Conservation (phyloP, 805 yeast genomes). For the Wickerhamiella azyma region DNA sequence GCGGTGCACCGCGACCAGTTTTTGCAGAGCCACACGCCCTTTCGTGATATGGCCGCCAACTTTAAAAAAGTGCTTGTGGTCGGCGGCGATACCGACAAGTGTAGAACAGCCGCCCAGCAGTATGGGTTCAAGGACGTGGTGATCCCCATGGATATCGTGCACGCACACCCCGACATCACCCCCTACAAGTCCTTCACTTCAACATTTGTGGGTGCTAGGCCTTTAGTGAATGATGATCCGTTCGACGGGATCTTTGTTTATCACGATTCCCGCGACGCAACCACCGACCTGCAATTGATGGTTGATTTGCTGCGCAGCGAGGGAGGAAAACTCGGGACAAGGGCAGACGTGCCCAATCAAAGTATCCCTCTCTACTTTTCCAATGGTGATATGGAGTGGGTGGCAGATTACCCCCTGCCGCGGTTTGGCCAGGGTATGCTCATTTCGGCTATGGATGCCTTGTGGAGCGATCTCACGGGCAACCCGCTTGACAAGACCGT, state of each 20-base stretch:
- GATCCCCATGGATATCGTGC: slow-evolving; percentile 69
- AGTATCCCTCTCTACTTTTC: slow-evolving; percentile 56
- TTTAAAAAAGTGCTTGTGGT: slow-evolving; percentile 69
- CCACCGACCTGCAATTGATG: slow-evolving; percentile 82
- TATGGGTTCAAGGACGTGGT: slow-evolving; percentile 77
- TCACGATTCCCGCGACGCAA: slow-evolving; percentile 78
- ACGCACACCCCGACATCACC: slow-evolving; percentile 75
- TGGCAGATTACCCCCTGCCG: slow-evolving; percentile 67
- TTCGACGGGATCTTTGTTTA: slow-evolving; percentile 79
- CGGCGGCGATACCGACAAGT: slow-evolving; percentile 83
- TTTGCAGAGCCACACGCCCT: slow-evolving; percentile 89
- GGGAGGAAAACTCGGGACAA: slow-evolving; percentile 74
- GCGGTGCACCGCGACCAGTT: slow-evolving; percentile 63
- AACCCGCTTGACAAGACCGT: slow-evolving; percentile 63
- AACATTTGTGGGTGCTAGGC: slow-evolving; percentile 46
- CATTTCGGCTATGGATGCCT: slow-evolving; percentile 74
- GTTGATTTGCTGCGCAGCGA: slow-evolving; percentile 64
- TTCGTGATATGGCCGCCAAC: slow-evolving; percentile 61
- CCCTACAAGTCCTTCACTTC: slow-evolving; percentile 71
- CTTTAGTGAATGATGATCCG: slow-evolving; percentile 41
- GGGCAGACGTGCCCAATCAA: slow-evolving; percentile 35
- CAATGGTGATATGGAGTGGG: slow-evolving; percentile 88
- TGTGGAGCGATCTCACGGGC: slow-evolving; percentile 76
- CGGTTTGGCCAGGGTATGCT: slow-evolving; percentile 93
- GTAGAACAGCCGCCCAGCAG: slow-evolving; percentile 67